These are phyloP conservation scores for Amaranthus palmeri DNA, from an alignment of 148 eudicot genomes.

Conservation along the genomic window DNA sequence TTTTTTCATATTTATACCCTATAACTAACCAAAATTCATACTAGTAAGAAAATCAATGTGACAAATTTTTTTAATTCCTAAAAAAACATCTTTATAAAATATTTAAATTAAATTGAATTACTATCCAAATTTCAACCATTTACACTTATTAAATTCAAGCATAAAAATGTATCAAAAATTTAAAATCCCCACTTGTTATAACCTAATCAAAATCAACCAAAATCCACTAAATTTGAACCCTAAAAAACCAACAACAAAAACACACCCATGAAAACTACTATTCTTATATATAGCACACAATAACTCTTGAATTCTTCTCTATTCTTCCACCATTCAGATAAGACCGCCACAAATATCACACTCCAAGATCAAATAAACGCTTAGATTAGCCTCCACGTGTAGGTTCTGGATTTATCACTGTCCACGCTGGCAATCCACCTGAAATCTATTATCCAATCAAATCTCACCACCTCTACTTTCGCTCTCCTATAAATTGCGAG, in stretches of 20 bases:
- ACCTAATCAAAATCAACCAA: neutral
- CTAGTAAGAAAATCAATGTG: no score
- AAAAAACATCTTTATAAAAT: no score
- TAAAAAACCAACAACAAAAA: conserved; percentile 17
- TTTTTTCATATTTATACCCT: no score
- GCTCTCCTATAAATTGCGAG: conserved; percentile 23
- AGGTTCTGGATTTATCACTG: conserved; percentile 20
- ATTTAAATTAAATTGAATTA: no score
- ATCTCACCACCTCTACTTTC: neutral
- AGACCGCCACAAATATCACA: conserved; percentile 6
- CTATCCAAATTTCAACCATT: no score
- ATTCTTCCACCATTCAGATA: neutral
- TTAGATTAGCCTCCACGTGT: conserved; percentile 28
- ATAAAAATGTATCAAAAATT: no score
- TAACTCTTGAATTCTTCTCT: neutral
- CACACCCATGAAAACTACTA: neutral
- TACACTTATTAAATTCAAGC: no score
- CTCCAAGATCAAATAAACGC: conserved; percentile 2
- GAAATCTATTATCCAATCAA: conserved; percentile 31
- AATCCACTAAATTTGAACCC: neutral
- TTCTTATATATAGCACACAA: neutral
- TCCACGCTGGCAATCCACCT: conserved; percentile 34
- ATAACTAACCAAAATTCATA: no score
- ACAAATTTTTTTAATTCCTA: no score
- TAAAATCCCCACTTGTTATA: no score